Evolutionary conservation across 371 early-diverging fungal species (phyloP), one percentile per base, ranked within the genome.

Genomic region (Syncephalastrum racemosum): DNA sequence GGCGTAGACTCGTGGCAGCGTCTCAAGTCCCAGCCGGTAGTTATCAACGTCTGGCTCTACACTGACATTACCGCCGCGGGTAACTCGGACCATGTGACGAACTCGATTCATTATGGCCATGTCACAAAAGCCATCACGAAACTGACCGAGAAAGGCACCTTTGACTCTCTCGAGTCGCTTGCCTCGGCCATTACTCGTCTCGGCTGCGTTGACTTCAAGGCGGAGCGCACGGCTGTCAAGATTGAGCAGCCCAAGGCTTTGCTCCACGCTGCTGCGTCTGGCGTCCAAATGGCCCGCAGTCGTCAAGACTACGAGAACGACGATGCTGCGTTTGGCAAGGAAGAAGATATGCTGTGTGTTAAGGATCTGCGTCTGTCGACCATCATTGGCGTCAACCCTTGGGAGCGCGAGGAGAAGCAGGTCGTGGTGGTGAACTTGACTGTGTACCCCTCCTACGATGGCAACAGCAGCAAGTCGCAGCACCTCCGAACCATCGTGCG

Each of bases 1-100:
- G 98, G 98, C 12, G 91, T 92, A 47, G 96, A 97, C 69, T 86
- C 91, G 14, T 97, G 97, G 97, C 96, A 95, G 60, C 80, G 94
- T 20, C 75, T 78, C 20, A 91, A 93, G 70, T 70, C 81, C 1
- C 97, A 97, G 67, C 95, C 97, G 14, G 82, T 97, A 43, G 80
- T 83, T 13, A 86, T 97, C 47, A 85, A 84, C 45, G 73, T 93
- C 15, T 80, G 78, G 40, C 75, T 95, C 7, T 81, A 81, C 67
- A 88, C 91, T 6, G 87, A 89, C 61, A 83, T 95, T 46, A 74
- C 82, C 24, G 80, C 84, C 14, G 90, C 93, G 13, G 96, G 93
- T 46, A 79, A 81, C 44, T 79, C 82, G 0, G 94, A 94, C 77
- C 77, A 81, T 58, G 80, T 92, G 40, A 79, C 80, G 4, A 82